Conservation (phyloP, 2,329 filamentous ascomycete genomes). For the Alternaria tenuissima region DNA sequence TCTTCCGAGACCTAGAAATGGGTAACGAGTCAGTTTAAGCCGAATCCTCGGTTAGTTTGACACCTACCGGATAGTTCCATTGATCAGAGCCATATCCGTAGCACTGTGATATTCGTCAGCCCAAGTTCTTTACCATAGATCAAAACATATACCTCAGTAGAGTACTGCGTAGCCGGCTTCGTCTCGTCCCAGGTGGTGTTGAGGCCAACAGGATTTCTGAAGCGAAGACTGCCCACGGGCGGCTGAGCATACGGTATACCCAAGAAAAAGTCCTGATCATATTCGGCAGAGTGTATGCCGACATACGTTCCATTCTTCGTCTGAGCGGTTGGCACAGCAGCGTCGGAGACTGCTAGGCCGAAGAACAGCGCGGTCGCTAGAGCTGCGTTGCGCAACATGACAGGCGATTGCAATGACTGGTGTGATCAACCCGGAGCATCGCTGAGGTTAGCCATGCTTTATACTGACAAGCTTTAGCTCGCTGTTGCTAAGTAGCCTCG, state of each 20-base stretch:
- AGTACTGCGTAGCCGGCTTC: constrained; percentile 49
- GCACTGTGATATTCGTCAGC: constrained; percentile 38
- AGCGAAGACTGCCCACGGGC: constrained; percentile 58
- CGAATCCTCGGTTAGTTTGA: background rate
- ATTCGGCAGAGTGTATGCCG: constrained; percentile 50
- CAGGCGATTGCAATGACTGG: constrained; percentile 2
- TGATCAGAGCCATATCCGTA: constrained; percentile 48
- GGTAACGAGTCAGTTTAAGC: background rate
- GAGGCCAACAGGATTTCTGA: constrained; percentile 58
- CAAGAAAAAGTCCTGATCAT: constrained; percentile 57
- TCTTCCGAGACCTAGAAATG: constrained; percentile 56
- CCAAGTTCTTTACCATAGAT: background rate
- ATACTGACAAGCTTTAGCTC: constrained; percentile 6
- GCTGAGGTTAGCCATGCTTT: constrained; percentile 13
- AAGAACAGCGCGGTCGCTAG: constrained; percentile 23
- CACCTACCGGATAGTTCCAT: constrained; percentile 52
- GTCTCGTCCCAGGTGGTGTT: constrained; percentile 53
- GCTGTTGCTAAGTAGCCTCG: background rate
- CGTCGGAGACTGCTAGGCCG: constrained; percentile 20
- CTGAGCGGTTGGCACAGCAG: constrained; percentile 41
- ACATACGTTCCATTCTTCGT: constrained; percentile 56
- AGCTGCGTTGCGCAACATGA: constrained; percentile 25
- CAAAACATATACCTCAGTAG: constrained; percentile 20
- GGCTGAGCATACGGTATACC: constrained; percentile 59
- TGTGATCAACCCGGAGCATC: background rate